phyloP scores from a whole-genome alignment of 495 filamentous ascomycete genomes.

The Neurospora discreta region DNA sequence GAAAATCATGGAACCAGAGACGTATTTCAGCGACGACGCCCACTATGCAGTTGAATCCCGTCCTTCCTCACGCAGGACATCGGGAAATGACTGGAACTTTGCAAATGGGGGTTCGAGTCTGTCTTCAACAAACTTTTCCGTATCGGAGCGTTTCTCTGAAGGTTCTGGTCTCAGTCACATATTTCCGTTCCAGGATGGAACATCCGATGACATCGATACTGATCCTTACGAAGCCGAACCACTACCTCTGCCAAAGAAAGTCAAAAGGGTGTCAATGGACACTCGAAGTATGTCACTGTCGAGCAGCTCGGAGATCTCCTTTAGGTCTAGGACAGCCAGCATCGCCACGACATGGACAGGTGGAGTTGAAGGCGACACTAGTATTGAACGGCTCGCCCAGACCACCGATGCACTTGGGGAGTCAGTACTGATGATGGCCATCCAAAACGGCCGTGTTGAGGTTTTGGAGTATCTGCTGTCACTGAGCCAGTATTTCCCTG shows the following conservation, averaged over 20 bases:
- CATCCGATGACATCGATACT: constrained; percentile 23
- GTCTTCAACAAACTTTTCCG: constrained; percentile 33
- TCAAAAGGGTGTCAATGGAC: constrained; percentile 80
- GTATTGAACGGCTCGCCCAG: constrained; percentile 67
- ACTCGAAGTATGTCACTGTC: constrained; percentile 84
- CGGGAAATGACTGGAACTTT: constrained; percentile 31
- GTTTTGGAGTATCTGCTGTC: constrained; percentile 69
- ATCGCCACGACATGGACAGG: constrained; percentile 55
- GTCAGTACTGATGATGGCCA: constrained; percentile 92
- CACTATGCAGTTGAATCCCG: constrained; percentile 20
- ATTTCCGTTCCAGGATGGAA: constrained; percentile 69
- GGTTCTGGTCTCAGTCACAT: constrained; percentile 69
- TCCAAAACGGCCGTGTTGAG: constrained; percentile 61
- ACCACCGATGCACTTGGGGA: constrained; percentile 75
- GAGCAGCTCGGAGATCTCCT: constrained; percentile 70
- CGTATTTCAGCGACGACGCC: constrained; percentile 34
- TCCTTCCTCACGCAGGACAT: constrained; percentile 27
- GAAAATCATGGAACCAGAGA: constrained; percentile 62
- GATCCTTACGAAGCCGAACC: constrained; percentile 14
- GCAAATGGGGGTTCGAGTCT: constrained; percentile 33
- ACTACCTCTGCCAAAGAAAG: constrained; percentile 37
- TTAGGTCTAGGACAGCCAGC: constrained; percentile 63
- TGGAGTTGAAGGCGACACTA: constrained; percentile 73
- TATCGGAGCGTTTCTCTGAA: constrained; percentile 35
- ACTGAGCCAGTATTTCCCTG: constrained; percentile 60